Evolutionary conservation across 345 rosid species (phyloP).

Genomic region (Ceriops zippeliana): DNA sequence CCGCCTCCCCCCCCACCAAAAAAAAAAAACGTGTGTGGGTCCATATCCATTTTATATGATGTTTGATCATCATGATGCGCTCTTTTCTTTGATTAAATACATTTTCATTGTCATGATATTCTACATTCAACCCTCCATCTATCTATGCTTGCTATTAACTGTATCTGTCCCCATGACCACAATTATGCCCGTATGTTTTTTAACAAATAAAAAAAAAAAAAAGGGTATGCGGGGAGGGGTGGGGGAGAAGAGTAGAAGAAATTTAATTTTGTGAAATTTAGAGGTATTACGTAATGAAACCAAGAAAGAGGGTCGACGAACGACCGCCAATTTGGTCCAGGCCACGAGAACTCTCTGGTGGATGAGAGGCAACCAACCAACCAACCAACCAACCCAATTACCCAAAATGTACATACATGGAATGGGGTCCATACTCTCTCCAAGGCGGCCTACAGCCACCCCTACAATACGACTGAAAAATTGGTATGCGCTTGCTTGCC

Average conservation of each 20-base stretch:
- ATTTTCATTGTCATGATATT: background rate
- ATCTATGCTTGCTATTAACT: too few species aligned
- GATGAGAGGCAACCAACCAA: slow-evolving; percentile 18
- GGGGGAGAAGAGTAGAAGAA: background rate
- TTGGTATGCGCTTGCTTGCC: too few species aligned
- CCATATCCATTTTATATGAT: background rate
- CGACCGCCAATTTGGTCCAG: slow-evolving; percentile 68
- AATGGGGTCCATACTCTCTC: background rate
- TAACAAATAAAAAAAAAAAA: background rate
- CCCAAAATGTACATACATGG: background rate
- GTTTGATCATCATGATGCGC: background rate
- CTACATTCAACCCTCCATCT: too few species aligned
- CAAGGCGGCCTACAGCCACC: background rate
- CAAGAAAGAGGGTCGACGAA: slow-evolving; percentile 45
- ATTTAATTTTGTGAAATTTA: background rate
- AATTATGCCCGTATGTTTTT: too few species aligned
- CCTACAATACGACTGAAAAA: too few species aligned
- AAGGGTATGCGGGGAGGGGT: background rate
- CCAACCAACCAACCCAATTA: slow-evolving; percentile 6
- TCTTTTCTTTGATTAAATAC: background rate
- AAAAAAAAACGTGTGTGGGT: background rate
- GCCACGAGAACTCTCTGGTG: slow-evolving; percentile 52
- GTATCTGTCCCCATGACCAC: too few species aligned
- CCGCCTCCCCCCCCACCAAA: too few species aligned
- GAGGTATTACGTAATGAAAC: slow-evolving; percentile 15